Percentiles rank a stretch among this genome's conserved stretches.
Evolutionary conservation across 177 flowering plant species (phyloP).

Genomic region (Tripterygium wilfordii): DNA sequence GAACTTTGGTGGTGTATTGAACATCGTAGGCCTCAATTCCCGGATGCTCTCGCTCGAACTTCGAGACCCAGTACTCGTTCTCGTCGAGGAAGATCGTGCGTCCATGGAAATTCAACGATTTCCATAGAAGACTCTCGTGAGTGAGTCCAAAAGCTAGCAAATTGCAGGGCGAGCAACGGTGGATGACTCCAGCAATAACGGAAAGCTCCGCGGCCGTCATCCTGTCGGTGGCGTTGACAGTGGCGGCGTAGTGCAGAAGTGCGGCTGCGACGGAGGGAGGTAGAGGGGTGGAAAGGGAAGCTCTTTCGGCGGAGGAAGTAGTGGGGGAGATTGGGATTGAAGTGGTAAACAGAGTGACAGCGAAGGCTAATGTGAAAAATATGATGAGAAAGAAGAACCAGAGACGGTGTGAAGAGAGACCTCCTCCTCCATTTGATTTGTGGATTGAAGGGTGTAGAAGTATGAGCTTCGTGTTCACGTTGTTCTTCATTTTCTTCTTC

Average conservation of each 20-base stretch:
- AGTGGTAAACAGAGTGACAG: conserved; percentile 33
- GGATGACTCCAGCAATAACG: conserved; percentile 32
- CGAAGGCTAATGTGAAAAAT: conserved; percentile 30
- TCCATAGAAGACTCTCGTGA: conserved; percentile 54
- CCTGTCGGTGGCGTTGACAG: conserved; percentile 17
- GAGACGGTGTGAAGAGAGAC: conserved; percentile 18
- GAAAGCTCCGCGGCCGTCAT: conserved; percentile 37
- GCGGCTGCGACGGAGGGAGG: conserved; percentile 27
- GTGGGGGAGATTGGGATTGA: conserved; percentile 18
- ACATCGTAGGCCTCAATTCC: conserved; percentile 73
- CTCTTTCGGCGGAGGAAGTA: conserved; percentile 2
- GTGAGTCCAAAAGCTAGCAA: conserved; percentile 52
- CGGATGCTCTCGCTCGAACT: conserved; percentile 36
- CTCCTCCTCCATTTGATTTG: too few species aligned
- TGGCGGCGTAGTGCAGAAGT: conserved; percentile 49
- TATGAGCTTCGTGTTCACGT: conserved; percentile 37
- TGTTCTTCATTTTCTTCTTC: conserved; percentile 21
- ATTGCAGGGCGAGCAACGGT: conserved; percentile 33
- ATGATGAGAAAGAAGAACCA: conserved; percentile 29
- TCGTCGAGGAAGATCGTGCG: conserved; percentile 48
- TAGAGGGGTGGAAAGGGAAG: conserved; percentile 12
- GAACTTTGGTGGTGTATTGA: conserved; percentile 37
- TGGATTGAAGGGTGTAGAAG: conserved; percentile 42
- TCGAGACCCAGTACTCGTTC: conserved; percentile 27
- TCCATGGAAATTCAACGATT: conserved; percentile 37